These are phyloP conservation scores for Penicillium verrucosum DNA, from an alignment of 2,329 filamentous ascomycete genomes.

Conservation along the genomic window DNA sequence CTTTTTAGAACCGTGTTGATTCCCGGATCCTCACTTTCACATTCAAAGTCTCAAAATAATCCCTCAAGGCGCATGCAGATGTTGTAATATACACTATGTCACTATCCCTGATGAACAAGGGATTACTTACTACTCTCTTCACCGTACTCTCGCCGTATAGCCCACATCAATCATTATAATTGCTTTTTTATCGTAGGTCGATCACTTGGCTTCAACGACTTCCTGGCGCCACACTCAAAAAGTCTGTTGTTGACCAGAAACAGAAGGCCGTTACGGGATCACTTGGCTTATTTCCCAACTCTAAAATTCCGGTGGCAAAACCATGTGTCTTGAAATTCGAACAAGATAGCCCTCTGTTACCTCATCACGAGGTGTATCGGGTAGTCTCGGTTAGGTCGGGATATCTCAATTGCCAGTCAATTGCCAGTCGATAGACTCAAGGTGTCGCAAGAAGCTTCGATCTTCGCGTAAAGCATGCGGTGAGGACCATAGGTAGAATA, in stretches of 20 bases:
- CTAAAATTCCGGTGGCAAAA: conserved; percentile 10
- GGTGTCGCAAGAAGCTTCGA: background rate
- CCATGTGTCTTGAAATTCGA: conserved; percentile 11
- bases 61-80: background rate
- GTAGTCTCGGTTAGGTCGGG: conserved; percentile 8
- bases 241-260: conserved; percentile 8
- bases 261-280: background rate
- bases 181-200: conserved; percentile 3
- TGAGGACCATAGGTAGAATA: background rate
- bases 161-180: background rate
- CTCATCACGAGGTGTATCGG: conserved; percentile 12
- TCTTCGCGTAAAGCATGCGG: background rate
- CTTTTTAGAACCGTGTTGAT: background rate
- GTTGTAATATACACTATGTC: background rate
- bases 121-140: background rate
- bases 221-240: conserved; percentile 3
- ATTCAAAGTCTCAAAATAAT: background rate
- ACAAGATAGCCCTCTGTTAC: background rate
- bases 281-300: background rate
- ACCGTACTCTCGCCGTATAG: background rate
- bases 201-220: background rate
- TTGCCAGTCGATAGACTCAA: background rate
- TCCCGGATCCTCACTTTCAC: background rate
- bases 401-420: background rate
- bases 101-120: background rate